Base-by-base conservation (phyloP, 2,329 filamentous ascomycete genomes). In the Fusarium agapanthi region DNA sequence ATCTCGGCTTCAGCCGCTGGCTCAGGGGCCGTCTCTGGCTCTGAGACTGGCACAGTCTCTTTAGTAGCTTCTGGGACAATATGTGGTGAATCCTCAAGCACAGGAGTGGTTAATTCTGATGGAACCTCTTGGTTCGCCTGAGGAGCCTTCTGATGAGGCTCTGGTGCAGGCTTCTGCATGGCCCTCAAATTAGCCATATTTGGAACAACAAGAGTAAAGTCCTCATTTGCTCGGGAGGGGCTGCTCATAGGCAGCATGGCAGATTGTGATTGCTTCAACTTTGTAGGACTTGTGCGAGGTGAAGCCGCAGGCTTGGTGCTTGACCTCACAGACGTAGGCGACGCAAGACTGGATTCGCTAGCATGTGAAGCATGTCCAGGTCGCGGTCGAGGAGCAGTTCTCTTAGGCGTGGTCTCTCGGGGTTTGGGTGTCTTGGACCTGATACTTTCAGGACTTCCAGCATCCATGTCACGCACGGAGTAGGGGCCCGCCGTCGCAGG, bases 401-500 rank as follows among this genome's bases (percentile, higher is more conserved):
- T 85, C 75, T 83, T 88, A 74, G 88, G 88, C n/a, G 88, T 88
- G 12, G 84, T 83, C 30, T 84, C 85, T 65, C 80, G 86, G n/a
- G 83, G 80, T 76, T 86, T 89, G 3, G 88, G 84, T 11, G 86
- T 87, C 79, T 86, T 90, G 24, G 83, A 76, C 73, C 82, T 87
- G 30, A 80, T 71, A 44, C 77, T 82, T 48, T 87, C 85, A 4
- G 87, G 88, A 71, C 87, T 89, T 37, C 74, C 79, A 20, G 74
- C 61, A 43, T 82, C 81, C 34, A 81, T 75, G 20, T 88, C 86
- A 72, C 90, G 84, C 15, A 90, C 86, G 26, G 90, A 91, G 77
- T 92, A 92, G 0, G 90, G 90, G 0, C 90, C 90, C 16, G 90
- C 90, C 18, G 90, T 92, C 18, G 90, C 90, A 38, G 90, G 90